Evolutionary conservation across 768 basidiomycete genomes (phyloP).

Genomic region (Hypholoma fasciculare): DNA sequence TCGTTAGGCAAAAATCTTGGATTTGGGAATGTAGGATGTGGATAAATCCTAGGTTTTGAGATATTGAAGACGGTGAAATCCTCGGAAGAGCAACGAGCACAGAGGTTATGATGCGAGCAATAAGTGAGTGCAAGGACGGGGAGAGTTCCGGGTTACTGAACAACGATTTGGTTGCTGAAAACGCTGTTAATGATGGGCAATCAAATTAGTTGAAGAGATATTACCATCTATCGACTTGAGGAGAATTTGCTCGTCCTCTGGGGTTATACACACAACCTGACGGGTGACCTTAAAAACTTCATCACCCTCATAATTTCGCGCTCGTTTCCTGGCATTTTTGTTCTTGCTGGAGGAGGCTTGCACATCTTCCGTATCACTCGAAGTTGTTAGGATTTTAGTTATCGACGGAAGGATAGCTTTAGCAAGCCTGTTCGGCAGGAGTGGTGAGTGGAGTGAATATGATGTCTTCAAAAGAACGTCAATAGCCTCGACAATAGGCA

Average conservation of each 20-base stretch:
- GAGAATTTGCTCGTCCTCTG: conserved; percentile 51
- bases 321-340: conserved; percentile 68
- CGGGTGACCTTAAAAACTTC: conserved; percentile 59
- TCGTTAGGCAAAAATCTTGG: conserved; percentile 45
- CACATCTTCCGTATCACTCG: conserved; percentile 19
- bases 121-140: conserved; percentile 55
- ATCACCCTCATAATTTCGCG: conserved; percentile 72
- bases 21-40: conserved; percentile 43
- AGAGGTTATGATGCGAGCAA: conserved; percentile 57
- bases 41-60: conserved; percentile 52
- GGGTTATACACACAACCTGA: conserved; percentile 47
- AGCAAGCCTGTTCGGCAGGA: conserved; percentile 52
- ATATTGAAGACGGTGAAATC: conserved; percentile 54
- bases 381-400: conserved; percentile 44
- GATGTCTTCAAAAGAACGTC: conserved; percentile 41
- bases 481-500: conserved; percentile 46
- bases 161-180: conserved; percentile 48
- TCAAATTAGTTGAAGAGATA: not conserved
- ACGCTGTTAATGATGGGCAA: not conserved
- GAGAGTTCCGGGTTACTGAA: conserved; percentile 53
- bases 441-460: conserved; percentile 45
- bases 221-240: conserved; percentile 62
- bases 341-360: conserved; percentile 26
- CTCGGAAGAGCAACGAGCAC: conserved; percentile 56
- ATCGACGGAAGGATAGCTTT: conserved; percentile 53